Conservation (phyloP, 371 early-diverging fungal genomes). For the Umbelopsis sp. region DNA sequence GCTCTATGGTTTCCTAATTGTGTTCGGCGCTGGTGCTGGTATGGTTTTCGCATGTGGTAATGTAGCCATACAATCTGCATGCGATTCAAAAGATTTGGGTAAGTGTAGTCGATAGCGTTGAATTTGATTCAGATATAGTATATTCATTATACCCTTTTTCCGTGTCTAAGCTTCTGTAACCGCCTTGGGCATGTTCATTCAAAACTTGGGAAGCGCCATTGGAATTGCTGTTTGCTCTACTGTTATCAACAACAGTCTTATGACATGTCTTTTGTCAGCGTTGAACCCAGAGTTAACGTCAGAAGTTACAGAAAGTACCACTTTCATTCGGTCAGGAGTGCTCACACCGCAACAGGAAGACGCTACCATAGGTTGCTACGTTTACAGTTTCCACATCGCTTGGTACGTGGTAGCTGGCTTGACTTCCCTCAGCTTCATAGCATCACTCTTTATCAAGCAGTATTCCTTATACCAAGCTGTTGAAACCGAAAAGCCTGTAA, state of each 20-base stretch:
- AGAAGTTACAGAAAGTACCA: constrained; percentile 1
- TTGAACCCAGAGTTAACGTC: neutral
- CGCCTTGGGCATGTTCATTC: constrained; percentile 5
- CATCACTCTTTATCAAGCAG: constrained; percentile 10
- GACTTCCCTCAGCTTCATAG: neutral
- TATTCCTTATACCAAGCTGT: neutral
- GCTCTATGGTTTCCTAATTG: constrained; percentile 6
- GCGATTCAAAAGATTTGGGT: neutral
- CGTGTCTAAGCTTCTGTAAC: neutral
- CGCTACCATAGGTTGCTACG: neutral
- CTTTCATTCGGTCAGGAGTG: neutral
- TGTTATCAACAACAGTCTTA: constrained; percentile 1
- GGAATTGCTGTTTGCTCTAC: constrained; percentile 11
- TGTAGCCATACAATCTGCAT: constrained; percentile 5
- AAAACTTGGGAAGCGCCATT: constrained; percentile 9
- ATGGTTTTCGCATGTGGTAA: constrained; percentile 11
- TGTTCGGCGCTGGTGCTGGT: neutral
- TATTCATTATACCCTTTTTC: neutral
- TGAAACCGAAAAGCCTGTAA: neutral
- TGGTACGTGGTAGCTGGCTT: neutral
- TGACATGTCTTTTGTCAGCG: neutral
- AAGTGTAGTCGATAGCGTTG: neutral
- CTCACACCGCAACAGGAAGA: neutral
- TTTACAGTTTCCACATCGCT: neutral
- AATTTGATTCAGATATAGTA: neutral